Evolutionary conservation across 148 eudicot genomes (phyloP).

Genomic region (Cornus kousa): DNA sequence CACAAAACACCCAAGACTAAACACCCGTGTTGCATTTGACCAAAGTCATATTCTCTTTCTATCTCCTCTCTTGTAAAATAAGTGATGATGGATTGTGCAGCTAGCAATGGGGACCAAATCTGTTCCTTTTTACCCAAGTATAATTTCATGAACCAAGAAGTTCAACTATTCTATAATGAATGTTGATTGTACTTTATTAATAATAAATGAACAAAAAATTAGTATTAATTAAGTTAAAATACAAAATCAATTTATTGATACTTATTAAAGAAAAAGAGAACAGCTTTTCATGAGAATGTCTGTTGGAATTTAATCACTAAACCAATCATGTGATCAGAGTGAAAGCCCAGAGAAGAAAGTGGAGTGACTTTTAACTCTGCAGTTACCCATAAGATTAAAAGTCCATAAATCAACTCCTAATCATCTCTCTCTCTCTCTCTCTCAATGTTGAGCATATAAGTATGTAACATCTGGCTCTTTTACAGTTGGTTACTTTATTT

Average conservation of each 20-base stretch:
- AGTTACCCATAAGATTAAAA: background rate
- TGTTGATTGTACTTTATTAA: background rate
- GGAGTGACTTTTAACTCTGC: background rate
- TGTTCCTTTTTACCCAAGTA: background rate
- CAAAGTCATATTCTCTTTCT: background rate
- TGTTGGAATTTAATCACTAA: conserved; percentile 7
- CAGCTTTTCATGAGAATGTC: conserved; percentile 10
- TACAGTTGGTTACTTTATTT: conserved; percentile 9
- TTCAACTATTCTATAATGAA: conserved; percentile 4
- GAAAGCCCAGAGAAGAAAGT: background rate
- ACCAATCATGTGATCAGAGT: conserved; percentile 8
- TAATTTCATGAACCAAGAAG: background rate
- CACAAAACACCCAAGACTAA: background rate
- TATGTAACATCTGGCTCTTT: background rate
- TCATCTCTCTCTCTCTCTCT: conserved; percentile 3
- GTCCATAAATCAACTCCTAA: background rate
- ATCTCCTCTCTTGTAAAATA: background rate
- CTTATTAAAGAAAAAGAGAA: background rate
- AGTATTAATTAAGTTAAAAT: background rate
- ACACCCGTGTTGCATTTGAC: background rate
- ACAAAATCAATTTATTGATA: background rate
- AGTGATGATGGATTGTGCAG: background rate
- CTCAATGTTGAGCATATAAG: background rate
- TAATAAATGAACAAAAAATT: background rate
- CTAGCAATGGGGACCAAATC: background rate